Evolutionary conservation across 192 early-diverging fungal species (phyloP).

Genomic region (Glomus cerebriforme): DNA sequence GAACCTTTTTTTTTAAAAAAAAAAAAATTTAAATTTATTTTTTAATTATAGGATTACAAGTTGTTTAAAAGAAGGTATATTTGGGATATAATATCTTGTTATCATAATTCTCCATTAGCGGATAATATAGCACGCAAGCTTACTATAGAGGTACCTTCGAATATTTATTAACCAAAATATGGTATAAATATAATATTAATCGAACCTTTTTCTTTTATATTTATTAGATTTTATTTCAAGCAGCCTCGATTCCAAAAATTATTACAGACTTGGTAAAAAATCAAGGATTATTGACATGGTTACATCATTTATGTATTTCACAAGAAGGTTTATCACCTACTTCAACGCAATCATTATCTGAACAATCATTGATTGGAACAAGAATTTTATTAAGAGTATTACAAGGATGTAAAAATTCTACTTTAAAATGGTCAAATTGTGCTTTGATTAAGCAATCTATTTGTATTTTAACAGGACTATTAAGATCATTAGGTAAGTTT

Average conservation of each 20-base stretch:
- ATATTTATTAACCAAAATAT: not conserved
- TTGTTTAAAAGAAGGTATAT: constrained; percentile 70
- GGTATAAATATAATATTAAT: not conserved
- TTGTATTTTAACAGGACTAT: constrained; percentile 36
- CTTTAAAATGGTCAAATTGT: constrained; percentile 39
- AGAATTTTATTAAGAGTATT: constrained; percentile 41
- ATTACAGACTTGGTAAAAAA: constrained; percentile 62
- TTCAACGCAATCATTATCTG: constrained; percentile 30
- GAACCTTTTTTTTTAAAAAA: too few relatives aligned
- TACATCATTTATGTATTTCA: constrained; percentile 42
- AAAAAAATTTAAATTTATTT: not conserved
- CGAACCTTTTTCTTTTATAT: not conserved
- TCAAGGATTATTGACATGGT: constrained; percentile 59
- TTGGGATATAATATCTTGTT: constrained; percentile 66
- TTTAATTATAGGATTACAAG: constrained; percentile 58
- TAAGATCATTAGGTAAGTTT: constrained; percentile 41
- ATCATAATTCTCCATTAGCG: constrained; percentile 67
- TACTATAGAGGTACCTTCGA: constrained; percentile 47
- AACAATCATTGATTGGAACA: constrained; percentile 39
- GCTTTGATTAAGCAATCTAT: constrained; percentile 38
- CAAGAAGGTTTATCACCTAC: constrained; percentile 5
- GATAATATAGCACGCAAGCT: constrained; percentile 57
- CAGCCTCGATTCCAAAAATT: constrained; percentile 54
- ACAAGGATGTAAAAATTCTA: constrained; percentile 40
- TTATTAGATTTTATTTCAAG: constrained; percentile 56